A percentile compares a stretch with the other conserved stretches of the same genome.
These are phyloP conservation scores for Phaeosphaeriaceae sp. DNA, from an alignment of 2,329 filamentous ascomycete genomes.

Conservation along the genomic window DNA sequence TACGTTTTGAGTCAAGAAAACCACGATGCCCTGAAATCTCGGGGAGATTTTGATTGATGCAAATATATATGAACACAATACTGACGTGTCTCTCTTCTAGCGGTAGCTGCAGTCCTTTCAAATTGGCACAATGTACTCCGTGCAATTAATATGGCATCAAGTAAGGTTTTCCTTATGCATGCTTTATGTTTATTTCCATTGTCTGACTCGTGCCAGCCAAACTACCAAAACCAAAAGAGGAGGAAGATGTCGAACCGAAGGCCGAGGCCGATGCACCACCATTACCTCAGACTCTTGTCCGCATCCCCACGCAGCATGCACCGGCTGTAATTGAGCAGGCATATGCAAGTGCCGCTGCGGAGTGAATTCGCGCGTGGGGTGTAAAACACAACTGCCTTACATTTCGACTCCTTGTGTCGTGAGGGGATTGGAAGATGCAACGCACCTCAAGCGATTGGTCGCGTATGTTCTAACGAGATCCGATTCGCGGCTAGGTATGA, in stretches of 20 bases:
- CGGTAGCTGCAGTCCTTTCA: constrained; percentile 80
- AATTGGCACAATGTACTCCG: constrained; percentile 89
- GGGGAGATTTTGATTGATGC: not conserved
- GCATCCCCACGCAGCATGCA: constrained; percentile 79
- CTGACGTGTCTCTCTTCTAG: constrained; percentile 53
- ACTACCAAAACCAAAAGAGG: constrained; percentile 66
- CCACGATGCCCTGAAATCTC: not conserved
- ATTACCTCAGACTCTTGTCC: constrained; percentile 80
- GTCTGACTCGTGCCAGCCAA: constrained; percentile 61
- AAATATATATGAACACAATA: constrained; percentile 4
- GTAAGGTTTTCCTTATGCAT: constrained; percentile 57
- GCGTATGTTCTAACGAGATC: constrained; percentile 3
- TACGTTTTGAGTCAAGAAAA: constrained; percentile 38
- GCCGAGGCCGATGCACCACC: constrained; percentile 52
- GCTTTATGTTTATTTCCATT: not conserved
- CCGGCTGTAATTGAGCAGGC: constrained; percentile 44
- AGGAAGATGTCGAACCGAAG: constrained; percentile 51
- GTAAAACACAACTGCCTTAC: constrained; percentile 8
- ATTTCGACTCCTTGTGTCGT: constrained; percentile 2
- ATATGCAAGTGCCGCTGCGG: constrained; percentile 35
- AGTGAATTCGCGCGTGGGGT: constrained; percentile 33
- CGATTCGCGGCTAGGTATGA: constrained; percentile 14
- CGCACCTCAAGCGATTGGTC: constrained; percentile 5
- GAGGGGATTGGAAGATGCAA: constrained; percentile 3
- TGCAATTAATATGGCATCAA: constrained; percentile 85